phyloP scores from a whole-genome alignment of 225 moss, liverwort and hornwort species.

The Physcomitrium patens region DNA sequence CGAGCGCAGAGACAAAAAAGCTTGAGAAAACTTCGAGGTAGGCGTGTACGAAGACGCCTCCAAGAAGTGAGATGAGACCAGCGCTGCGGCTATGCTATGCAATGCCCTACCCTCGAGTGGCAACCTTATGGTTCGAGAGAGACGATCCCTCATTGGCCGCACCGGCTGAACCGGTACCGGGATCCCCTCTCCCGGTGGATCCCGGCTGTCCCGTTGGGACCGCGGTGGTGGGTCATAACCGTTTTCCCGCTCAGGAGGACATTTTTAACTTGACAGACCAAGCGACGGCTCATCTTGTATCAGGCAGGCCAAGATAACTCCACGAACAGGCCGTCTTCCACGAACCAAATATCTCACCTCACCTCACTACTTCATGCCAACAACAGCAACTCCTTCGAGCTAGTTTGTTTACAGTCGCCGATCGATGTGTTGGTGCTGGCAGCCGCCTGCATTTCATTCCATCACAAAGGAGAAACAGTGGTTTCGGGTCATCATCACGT shows the following conservation, averaged over 20 bases:
- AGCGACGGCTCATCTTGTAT: no score
- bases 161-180: conserved; percentile 22
- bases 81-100: conserved; percentile 52
- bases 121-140: conserved; percentile 35
- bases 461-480: no score
- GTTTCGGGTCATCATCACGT: no score
- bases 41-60: conserved; percentile 79
- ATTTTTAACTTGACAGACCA: neutral
- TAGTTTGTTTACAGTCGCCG: no score
- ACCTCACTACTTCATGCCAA: no score
- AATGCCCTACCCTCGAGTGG: neutral
- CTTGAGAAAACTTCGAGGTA: conserved; percentile 52
- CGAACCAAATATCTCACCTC: no score
- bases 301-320: no score
- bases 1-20: neutral
- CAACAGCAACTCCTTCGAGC: no score
- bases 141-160: conserved; percentile 46
- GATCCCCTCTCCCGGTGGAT: neutral
- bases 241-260: neutral
- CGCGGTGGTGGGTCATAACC: conserved; percentile 22
- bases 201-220: no score
- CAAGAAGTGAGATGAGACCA: conserved; percentile 47
- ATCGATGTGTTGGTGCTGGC: no score
- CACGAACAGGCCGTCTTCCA: no score
- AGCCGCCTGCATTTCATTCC: no score